phyloP scores from a whole-genome alignment of 2,329 filamentous ascomycete genomes.

The Fusarium piperis region DNA sequence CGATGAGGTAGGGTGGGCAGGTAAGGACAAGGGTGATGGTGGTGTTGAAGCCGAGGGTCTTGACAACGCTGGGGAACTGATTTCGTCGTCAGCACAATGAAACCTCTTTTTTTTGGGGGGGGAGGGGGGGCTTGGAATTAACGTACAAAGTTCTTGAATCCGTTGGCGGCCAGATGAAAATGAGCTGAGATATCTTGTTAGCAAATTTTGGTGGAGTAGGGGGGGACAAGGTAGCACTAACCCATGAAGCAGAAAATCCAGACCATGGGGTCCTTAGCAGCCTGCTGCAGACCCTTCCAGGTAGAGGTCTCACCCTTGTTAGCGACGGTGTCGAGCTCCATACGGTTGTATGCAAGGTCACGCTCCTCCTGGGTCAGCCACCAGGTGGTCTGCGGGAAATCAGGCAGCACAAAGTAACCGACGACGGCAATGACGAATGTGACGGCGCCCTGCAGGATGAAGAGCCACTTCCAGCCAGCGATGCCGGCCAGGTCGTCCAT shows the following conservation, averaged over 20 bases:
- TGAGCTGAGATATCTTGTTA: slow-evolving; percentile 46
- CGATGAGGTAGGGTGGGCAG: slow-evolving; percentile 57
- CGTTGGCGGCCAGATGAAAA: slow-evolving; percentile 59
- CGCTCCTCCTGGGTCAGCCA: slow-evolving; percentile 57
- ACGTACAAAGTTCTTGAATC: slow-evolving; percentile 51
- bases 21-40: slow-evolving; percentile 46
- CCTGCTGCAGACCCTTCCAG: slow-evolving; percentile 55
- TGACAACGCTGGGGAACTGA: slow-evolving; percentile 40
- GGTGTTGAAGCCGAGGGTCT: slow-evolving; percentile 43
- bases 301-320: slow-evolving; percentile 52
- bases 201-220: not conserved
- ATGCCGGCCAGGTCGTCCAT: slow-evolving; percentile 41
- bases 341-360: slow-evolving; percentile 52
- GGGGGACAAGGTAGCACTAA: not conserved
- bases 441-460: slow-evolving; percentile 71
- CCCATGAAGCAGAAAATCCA: slow-evolving; percentile 61
- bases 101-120: not conserved
- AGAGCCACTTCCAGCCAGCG: slow-evolving; percentile 57
- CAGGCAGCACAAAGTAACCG: slow-evolving; percentile 45
- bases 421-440: slow-evolving; percentile 42
- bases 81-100: not conserved
- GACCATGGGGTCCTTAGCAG: slow-evolving; percentile 56
- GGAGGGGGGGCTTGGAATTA: too few species aligned
- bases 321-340: slow-evolving; percentile 58
- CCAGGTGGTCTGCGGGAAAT: slow-evolving; percentile 55